These are phyloP conservation scores for Paraphaeosphaeria minitans DNA, from an alignment of 2,329 filamentous ascomycete genomes.

Conservation along the genomic window DNA sequence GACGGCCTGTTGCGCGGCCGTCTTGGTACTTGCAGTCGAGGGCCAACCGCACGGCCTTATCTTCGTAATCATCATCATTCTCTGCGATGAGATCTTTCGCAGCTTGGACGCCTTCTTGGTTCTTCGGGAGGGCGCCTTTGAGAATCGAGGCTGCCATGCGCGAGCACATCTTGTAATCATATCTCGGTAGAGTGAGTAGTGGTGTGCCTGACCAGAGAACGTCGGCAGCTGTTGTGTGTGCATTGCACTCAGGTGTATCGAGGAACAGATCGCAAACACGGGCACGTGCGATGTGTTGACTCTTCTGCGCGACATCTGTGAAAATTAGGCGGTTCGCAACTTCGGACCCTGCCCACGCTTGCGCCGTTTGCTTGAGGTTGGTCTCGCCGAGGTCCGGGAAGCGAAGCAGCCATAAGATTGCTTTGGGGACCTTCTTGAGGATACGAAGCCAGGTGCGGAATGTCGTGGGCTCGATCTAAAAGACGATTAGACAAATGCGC, in stretches of 20 bases:
- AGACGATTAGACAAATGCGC: conserved; percentile 18
- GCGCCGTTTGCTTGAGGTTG: conserved; percentile 80
- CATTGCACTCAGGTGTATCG: conserved; percentile 97
- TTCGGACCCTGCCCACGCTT: conserved; percentile 80
- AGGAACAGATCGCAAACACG: conserved; percentile 93
- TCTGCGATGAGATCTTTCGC: conserved; percentile 76
- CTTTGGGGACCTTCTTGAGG: conserved; percentile 80
- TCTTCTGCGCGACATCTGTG: conserved; percentile 95
- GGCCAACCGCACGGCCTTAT: conserved; percentile 51
- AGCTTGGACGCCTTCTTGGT: conserved; percentile 67
- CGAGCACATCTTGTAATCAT: conserved; percentile 98
- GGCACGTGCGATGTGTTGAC: conserved; percentile 89
- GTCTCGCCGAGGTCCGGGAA: conserved; percentile 93
- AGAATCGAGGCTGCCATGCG: conserved; percentile 97
- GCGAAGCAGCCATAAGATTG: conserved; percentile 92
- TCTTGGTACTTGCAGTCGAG: conserved; percentile 39
- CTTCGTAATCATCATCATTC: conserved; percentile 84
- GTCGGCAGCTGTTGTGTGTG: conserved; percentile 95
- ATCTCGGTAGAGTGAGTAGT: conserved; percentile 84
- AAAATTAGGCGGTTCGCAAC: conserved; percentile 89
- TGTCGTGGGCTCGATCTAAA: conserved; percentile 91
- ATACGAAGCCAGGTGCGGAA: conserved; percentile 97
- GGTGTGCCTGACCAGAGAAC: conserved; percentile 96
- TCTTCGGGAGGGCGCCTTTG: conserved; percentile 81
- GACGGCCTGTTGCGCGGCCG: conserved; percentile 60